These are phyloP conservation scores for Silene uniflora DNA, from an alignment of 148 eudicot species.

Conservation along the genomic window DNA sequence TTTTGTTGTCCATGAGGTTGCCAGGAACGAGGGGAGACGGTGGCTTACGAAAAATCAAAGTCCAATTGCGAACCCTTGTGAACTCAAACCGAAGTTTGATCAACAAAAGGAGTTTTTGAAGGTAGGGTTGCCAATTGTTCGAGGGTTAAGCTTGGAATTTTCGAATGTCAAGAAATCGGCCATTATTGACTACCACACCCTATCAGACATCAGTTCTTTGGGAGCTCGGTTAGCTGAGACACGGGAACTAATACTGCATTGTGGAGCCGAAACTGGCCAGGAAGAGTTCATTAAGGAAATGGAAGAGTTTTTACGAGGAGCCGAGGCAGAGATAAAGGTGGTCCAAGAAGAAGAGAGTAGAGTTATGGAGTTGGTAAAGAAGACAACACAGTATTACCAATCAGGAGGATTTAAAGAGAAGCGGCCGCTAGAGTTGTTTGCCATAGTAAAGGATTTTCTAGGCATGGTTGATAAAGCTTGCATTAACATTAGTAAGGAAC, in stretches of 20 bases:
- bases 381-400: slow-evolving; percentile 72
- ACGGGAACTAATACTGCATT: slow-evolving; percentile 33
- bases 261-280: slow-evolving; percentile 33
- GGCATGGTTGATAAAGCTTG: slow-evolving; percentile 71
- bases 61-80: not conserved
- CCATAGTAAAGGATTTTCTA: slow-evolving; percentile 62
- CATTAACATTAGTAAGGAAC: slow-evolving; percentile 45
- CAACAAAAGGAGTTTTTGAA: slow-evolving; percentile 55
- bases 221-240: slow-evolving; percentile 37
- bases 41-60: slow-evolving; percentile 31
- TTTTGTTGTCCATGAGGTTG: slow-evolving; percentile 84
- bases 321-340: slow-evolving; percentile 47
- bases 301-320: slow-evolving; percentile 51
- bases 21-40: slow-evolving; percentile 75
- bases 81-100: slow-evolving; percentile 31
- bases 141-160: slow-evolving; percentile 65
- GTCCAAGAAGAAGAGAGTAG: slow-evolving; percentile 54
- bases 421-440: slow-evolving; percentile 55
- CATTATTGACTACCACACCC: slow-evolving; percentile 42
- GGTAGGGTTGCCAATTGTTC: slow-evolving; percentile 76
- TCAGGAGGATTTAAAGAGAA: slow-evolving; percentile 62
- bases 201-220: slow-evolving; percentile 36
- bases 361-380: slow-evolving; percentile 59
- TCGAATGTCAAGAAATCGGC: slow-evolving; percentile 77
- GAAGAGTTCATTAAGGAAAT: slow-evolving; percentile 51